Percentiles rank a stretch among this genome's conserved stretches.
Evolutionary conservation across 179 eudicot species (phyloP).

Genomic region (Monotropa hypopitys): DNA sequence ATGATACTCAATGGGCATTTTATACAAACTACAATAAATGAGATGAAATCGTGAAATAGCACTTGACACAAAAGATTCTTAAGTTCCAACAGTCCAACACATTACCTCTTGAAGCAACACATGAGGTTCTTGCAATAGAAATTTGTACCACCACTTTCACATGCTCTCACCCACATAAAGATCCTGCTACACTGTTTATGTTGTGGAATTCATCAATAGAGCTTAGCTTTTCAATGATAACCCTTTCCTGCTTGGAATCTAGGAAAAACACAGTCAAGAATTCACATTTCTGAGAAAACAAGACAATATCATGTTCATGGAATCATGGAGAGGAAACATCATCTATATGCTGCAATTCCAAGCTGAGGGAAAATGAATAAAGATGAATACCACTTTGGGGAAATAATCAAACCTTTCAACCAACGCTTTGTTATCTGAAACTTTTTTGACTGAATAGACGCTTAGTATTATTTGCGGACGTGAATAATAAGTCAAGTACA

Average conservation of each 20-base stretch:
- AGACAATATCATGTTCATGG: not conserved
- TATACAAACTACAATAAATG: not conserved
- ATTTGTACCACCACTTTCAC: not conserved
- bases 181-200: not conserved
- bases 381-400: not conserved
- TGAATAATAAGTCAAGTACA: not conserved
- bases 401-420: not conserved
- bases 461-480: not conserved
- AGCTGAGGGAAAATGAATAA: not conserved
- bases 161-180: not conserved
- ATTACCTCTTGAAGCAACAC: not conserved
- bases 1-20: not conserved
- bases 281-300: not conserved
- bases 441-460: not conserved
- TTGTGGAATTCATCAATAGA: slow-evolving; percentile 27
- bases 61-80: not conserved
- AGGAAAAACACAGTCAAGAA: slow-evolving; percentile 16
- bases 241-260: slow-evolving; percentile 67
- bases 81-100: not conserved
- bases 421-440: not conserved
- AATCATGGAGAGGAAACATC: not conserved
- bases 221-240: slow-evolving; percentile 58
- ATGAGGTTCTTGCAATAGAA: not conserved
- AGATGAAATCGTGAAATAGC: not conserved
- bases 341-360: not conserved